Percentiles rank a stretch among this genome's conserved stretches.
phyloP scores from a whole-genome alignment of 495 filamentous ascomycete species.

The Neurospora pannonica region DNA sequence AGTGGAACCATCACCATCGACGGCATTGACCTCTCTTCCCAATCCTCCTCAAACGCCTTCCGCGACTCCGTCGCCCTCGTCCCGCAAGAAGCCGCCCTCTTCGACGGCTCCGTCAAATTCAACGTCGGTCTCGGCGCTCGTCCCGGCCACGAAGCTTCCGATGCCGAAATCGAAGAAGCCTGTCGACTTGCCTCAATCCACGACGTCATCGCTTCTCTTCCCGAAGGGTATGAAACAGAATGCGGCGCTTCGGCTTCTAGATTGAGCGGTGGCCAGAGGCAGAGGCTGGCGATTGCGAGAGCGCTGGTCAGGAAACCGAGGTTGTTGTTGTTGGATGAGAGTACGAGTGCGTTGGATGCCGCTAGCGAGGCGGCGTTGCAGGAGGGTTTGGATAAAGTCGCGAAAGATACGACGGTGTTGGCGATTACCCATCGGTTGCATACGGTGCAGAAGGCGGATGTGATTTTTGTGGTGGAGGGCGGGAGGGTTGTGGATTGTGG shows the following conservation, averaged over 20 bases:
- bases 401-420: conserved; percentile 67
- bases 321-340: conserved; percentile 77
- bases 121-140: conserved; percentile 46
- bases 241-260: conserved; percentile 41
- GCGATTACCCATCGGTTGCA: conserved; percentile 71
- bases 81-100: conserved; percentile 49
- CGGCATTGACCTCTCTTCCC: conserved; percentile 31
- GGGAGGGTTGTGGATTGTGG: conserved; percentile 59
- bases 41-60: conserved; percentile 33
- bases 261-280: conserved; percentile 51
- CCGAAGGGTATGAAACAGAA: conserved; percentile 54
- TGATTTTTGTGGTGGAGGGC: conserved; percentile 65
- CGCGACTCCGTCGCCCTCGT: conserved; percentile 48
- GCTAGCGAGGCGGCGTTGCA: conserved; percentile 62
- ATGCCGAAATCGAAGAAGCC: conserved; percentile 45
- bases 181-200: conserved; percentile 51
- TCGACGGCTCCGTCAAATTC: conserved; percentile 42
- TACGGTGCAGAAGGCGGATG: conserved; percentile 67
- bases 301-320: conserved; percentile 70
- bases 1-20: conserved; percentile 45
- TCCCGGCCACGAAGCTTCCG: conserved; percentile 28
- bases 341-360: conserved; percentile 71
- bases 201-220: conserved; percentile 45
- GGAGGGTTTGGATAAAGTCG: conserved; percentile 58
- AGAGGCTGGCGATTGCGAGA: conserved; percentile 67